Evolutionary conservation across 2,329 filamentous ascomycete species (phyloP).

Genomic region (Hypoxylon sp.): DNA sequence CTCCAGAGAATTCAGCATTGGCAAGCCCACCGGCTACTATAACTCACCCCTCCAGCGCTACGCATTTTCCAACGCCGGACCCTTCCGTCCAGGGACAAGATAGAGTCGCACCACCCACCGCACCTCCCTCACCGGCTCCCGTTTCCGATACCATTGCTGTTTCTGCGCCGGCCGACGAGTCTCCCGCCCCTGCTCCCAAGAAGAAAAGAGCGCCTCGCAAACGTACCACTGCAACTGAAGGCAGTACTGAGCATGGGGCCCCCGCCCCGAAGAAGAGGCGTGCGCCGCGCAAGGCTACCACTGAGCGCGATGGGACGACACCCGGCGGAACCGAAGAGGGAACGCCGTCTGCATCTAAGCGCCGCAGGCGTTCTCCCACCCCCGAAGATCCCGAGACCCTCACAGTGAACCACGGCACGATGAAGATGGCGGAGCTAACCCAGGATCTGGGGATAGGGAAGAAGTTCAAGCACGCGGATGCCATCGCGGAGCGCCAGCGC

Average conservation of each 20-base stretch:
- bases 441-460: conserved; percentile 78
- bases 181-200: conserved; percentile 31
- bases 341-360: conserved; percentile 39
- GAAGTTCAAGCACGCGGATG: conserved; percentile 78
- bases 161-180: conserved; percentile 26
- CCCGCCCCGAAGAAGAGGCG: conserved; percentile 51
- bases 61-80: conserved; percentile 22
- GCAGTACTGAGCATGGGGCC: conserved; percentile 21
- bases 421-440: conserved; percentile 80
- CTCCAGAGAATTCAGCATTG: conserved; percentile 22
- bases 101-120: conserved; percentile 31
- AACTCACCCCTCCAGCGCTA: neutral
- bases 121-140: conserved; percentile 39
- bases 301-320: conserved; percentile 34
- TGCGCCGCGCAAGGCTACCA: conserved; percentile 42
- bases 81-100: conserved; percentile 23
- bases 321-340: conserved; percentile 40
- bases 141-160: conserved; percentile 36
- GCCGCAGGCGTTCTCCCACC: conserved; percentile 62
- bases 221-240: conserved; percentile 43
- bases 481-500: conserved; percentile 75
- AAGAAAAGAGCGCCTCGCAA: conserved; percentile 44
- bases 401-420: conserved; percentile 72
- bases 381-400: conserved; percentile 73
- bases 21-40: conserved; percentile 18